Percentiles rank a stretch among this genome's conserved stretches.
These are phyloP conservation scores for Coniochaeta sp. DNA, from an alignment of 2,329 filamentous ascomycete species.

Conservation along the genomic window DNA sequence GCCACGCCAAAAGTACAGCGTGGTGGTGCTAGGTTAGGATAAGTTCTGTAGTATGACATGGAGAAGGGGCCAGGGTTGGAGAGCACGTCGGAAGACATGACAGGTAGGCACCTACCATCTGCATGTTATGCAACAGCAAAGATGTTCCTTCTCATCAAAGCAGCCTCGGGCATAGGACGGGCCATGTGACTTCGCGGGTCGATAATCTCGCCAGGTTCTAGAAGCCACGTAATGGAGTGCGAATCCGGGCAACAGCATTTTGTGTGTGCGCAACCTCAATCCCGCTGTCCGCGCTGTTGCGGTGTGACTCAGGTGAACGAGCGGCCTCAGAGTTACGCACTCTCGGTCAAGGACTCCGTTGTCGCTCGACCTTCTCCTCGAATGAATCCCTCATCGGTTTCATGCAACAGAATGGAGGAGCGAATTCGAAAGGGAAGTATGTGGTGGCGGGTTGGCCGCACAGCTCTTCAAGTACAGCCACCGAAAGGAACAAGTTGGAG, in stretches of 20 bases:
- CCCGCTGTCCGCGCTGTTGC: neutral
- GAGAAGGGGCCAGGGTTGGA: no score
- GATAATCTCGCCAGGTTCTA: neutral
- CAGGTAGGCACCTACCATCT: no score
- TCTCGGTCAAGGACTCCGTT: neutral
- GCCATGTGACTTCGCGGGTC: neutral
- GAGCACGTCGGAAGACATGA: no score
- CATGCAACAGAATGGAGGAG: neutral
- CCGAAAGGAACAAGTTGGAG: neutral
- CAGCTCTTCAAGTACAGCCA: neutral
- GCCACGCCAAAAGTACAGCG: no score
- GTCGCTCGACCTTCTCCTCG: neutral
- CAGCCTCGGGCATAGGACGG: neutral
- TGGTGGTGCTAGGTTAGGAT: no score
- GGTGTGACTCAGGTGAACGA: neutral
- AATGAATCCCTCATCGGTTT: neutral
- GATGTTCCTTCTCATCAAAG: neutral
- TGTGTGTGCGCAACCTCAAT: neutral
- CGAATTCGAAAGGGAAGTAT: neutral
- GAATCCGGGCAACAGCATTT: neutral
- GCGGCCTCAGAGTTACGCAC: neutral
- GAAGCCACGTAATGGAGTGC: neutral
- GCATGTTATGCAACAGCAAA: no score
- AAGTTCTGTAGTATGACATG: no score
- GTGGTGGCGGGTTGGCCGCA: neutral